phyloP scores from a whole-genome alignment of 495 filamentous ascomycete species.

The Oidiodendron maius region DNA sequence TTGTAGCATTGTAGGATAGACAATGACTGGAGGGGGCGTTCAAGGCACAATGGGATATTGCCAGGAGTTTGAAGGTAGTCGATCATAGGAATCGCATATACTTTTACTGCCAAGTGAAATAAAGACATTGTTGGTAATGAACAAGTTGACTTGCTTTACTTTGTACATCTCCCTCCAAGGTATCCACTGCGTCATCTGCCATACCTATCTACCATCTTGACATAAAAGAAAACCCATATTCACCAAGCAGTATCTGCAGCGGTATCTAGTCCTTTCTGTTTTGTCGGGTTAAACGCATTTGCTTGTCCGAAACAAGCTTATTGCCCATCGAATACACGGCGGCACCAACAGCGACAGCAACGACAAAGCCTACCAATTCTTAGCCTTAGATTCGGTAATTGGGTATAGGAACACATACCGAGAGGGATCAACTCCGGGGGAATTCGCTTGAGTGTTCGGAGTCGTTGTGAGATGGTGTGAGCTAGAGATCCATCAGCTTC shows the following conservation, averaged over 20 bases:
- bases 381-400: not conserved
- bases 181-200: not conserved
- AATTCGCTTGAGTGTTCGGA: conserved; percentile 79
- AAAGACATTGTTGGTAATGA: conserved; percentile 11
- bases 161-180: conserved; percentile 16
- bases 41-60: conserved; percentile 6
- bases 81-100: not conserved
- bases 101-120: not conserved
- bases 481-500: conserved; percentile 41
- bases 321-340: conserved; percentile 72
- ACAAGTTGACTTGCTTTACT: conserved; percentile 5
- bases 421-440: conserved; percentile 94
- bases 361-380: conserved; percentile 63
- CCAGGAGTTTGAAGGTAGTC: conserved; percentile 6
- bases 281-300: conserved; percentile 61
- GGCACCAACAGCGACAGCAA: conserved; percentile 58
- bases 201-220: not conserved
- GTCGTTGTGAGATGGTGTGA: conserved; percentile 94
- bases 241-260: not conserved
- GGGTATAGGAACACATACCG: conserved; percentile 50
- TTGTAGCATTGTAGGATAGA: conserved; percentile 10
- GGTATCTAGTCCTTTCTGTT: conserved; percentile 20
- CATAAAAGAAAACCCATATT: not conserved
- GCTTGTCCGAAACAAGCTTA: conserved; percentile 86
- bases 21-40: too few relatives aligned